Base-by-base conservation (phyloP, 164 flowering plant species). In the Tetrastigma voinierianum region DNA sequence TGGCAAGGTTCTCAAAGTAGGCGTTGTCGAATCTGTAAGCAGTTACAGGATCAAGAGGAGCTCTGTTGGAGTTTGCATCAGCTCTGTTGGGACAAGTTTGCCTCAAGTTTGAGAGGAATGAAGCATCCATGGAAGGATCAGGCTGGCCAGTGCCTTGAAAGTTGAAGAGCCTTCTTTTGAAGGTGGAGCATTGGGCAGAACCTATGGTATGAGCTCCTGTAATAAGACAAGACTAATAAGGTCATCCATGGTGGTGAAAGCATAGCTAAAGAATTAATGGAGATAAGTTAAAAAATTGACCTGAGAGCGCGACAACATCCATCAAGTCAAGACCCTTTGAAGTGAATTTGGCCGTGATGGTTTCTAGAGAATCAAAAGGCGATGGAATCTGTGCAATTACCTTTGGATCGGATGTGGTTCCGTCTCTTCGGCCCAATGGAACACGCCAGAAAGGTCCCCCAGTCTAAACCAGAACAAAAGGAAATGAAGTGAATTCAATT, bases 121-220 rank as follows among this genome's bases (percentile, higher is more conserved):
- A 77, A 12, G 89, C 40, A 21, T 86, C 82, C 2, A 91, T 82
- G 1, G 71, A 45, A 0, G 93, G 97, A 51, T 91, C 92, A 1
- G 94, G 86, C 49, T 80, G 70, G 15, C 89, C 87, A 0, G 93
- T 67, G 53, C 84, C 81, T 18, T 74, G 55, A 78, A 75, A 87
- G 77, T 91, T 47, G 72, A 81, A 89, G n/a, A 89, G 90, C 62
- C 94, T 83, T 2, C 77, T 57, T 67, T 82, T 86, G 84, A 91
- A 86, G 21, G 86, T 81, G 80, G 74, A 67, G 79, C 97, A 88
- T 53, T 79, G 89, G 0, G 90, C 89, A 72, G 76, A 86, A 1
- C 97, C 97, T 40, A 90, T 68, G 9, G 97, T 90, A 65, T 91
- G 97, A 3, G 74, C 94, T 49, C 97, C 97, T 90, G 46, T 15